phyloP scores from a whole-genome alignment of 78 protist genomes.

The Cavenderia fasciculata region DNA sequence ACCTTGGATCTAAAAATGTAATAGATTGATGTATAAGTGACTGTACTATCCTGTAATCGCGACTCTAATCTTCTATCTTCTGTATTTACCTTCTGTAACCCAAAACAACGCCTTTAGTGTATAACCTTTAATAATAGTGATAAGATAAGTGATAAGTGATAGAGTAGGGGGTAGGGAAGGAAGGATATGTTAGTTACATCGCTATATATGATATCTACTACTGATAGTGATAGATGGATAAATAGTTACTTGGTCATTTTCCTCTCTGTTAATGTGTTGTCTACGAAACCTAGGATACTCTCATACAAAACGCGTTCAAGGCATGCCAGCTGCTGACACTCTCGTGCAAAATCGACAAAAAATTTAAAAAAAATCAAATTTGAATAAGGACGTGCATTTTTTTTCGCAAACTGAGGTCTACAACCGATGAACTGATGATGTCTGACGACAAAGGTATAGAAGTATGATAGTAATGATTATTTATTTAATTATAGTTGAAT shows the following conservation, averaged over 20 bases:
- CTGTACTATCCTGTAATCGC: neutral
- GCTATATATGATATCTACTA: neutral
- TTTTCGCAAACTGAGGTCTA: too few relatives aligned
- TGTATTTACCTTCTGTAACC: slow-evolving; percentile 82
- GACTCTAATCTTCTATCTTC: neutral
- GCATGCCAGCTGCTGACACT: too few relatives aligned
- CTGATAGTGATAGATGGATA: neutral
- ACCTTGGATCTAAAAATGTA: slow-evolving; percentile 69
- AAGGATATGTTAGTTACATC: neutral
- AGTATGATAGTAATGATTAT: neutral
- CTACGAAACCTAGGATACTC: too few relatives aligned
- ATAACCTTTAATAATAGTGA: slow-evolving; percentile 35
- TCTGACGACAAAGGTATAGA: neutral
- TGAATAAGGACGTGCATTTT: too few relatives aligned
- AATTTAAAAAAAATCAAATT: too few relatives aligned
- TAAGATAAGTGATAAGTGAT: neutral
- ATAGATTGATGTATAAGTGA: neutral
- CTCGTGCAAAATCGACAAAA: too few relatives aligned
- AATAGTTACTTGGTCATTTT: neutral
- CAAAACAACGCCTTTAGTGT: slow-evolving; percentile 80
- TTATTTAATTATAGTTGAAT: neutral
- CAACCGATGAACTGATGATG: too few relatives aligned
- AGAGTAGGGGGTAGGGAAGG: neutral
- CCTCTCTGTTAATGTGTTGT: neutral
- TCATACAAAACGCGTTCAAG: too few relatives aligned